These are phyloP conservation scores for Suhomyces sp. DNA, from an alignment of 805 yeast species.

Conservation along the genomic window DNA sequence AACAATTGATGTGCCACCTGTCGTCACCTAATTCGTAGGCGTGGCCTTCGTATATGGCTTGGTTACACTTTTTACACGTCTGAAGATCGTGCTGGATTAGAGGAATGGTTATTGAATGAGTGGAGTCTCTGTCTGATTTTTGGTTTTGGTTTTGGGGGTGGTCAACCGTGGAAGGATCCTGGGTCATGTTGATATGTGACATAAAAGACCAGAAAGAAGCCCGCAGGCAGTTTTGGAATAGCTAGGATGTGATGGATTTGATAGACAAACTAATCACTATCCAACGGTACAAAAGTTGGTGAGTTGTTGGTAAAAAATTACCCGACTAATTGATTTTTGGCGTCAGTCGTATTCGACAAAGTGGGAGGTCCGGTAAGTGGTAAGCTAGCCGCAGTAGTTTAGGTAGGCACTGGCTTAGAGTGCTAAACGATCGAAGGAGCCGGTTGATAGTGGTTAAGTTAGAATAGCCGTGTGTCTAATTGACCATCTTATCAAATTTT, in stretches of 20 bases:
- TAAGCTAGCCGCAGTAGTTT: neutral
- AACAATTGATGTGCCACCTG: slow-evolving; percentile 94
- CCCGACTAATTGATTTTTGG: neutral
- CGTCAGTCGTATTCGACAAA: neutral
- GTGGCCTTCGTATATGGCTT: slow-evolving; percentile 76
- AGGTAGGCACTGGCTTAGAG: neutral
- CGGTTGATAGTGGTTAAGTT: neutral
- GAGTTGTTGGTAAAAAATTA: neutral
- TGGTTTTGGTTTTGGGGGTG: neutral
- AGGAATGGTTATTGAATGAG: slow-evolving; percentile 3
- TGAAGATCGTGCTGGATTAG: slow-evolving; percentile 15
- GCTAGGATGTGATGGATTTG: neutral
- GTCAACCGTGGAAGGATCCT: neutral
- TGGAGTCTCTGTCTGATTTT: neutral
- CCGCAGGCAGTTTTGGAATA: neutral
- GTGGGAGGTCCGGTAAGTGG: neutral
- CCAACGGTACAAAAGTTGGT: neutral
- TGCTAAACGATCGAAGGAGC: neutral
- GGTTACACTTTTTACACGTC: slow-evolving; percentile 39
- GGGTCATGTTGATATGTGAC: slow-evolving; percentile 3
- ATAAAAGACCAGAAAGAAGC: neutral
- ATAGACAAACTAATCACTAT: neutral
- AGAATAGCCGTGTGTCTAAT: neutral
- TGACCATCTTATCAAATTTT: neutral
- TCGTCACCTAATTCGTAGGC: slow-evolving; percentile 94